Evolutionary conservation across 176 grass and related monocot species (phyloP), one percentile per base, ranked within the genome.

Genomic region (Aegilops umbellulata): DNA sequence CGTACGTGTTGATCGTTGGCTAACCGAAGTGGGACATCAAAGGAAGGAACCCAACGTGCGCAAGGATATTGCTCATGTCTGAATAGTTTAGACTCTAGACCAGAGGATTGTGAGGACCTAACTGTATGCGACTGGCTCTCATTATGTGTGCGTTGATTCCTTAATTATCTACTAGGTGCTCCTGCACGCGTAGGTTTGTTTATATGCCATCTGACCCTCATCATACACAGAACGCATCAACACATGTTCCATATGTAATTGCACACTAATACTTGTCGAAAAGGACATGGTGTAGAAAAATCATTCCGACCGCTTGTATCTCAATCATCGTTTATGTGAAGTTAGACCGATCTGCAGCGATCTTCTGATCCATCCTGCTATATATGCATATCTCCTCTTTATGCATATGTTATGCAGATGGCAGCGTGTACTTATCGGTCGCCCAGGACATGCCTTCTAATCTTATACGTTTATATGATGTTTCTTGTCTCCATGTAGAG

Each of bases 1-100:
- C 67, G 60, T 76, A 57, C 73, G 84, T 86, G 84, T 57, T 86
- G n/a, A 79, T 86, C 26, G 5, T 39, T 36, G 25, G 29, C 42
- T 14, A 46, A 46, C 42, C 3, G 12, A 46, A 46, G 2, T 1
- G 0, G 41, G 41, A 42, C 41, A 42, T 42, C 3, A 42, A 42
- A 42, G 41, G 41, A 42, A 10, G 41, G 42, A 46, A 13, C 1
- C 42, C 42, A 47, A 47, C 47, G 15, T 51, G 46, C 2, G 46
- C 46, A 16, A 16, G 1, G 13, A 16, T 49, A 49, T 49, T 49
- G 16, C 17, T 69, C 31, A 36, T 36, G 31, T 35, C 30, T 69
- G 66, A 36, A 69, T 22, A 4, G 65, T 22, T 8, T 20, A 68
- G 65, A 69, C 31, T 69, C 65, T 20, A 20, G 30, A 38, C 8